Base-by-base conservation (phyloP, 2,329 filamentous ascomycete genomes). In the Clarireedia hainanense region DNA sequence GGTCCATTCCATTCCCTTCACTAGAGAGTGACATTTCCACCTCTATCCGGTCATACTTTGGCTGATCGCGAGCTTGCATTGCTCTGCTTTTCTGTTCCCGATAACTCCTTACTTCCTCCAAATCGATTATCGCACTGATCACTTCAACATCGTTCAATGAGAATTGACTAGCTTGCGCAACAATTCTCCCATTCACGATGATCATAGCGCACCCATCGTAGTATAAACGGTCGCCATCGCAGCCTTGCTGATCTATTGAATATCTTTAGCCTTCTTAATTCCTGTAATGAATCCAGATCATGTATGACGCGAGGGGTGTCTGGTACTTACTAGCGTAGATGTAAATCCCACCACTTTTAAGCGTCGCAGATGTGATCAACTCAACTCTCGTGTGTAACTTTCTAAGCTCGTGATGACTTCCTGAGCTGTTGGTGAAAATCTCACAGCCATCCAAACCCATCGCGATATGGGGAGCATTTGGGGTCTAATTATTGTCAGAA, bases 401-500 rank as follows among this genome's bases (percentile, higher is more conserved):
- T 17, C 83, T 74, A 7, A 89, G 71, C 62, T 83, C 79, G 64
- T 83, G 81, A 67, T 92, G 88, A 12, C 77, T 83, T 6, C 83
- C 87, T 52, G 78, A 83, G 3, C 78, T 82, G 69, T 92, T 92
- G 7, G 82, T 81, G 60, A 88, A 79, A 54, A 90, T 83, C 65
- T 89, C 88, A 5, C 83, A 81, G 4, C 89, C 88, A 63, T 84
- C 77, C 2, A 90, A 73, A n/a, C 80, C 79, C 73, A 84, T 83
- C 9, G 74, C 71, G 34, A 78, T 78, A 60, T 83, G 63, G 14
- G 70, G 69, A 15, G 63, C 57, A 6, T 76, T 73, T 43, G 40
- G 40, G 5, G 80, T 83, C 30, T 34, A 34, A 12, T 2, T 34
- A 34, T 34, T 9, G 10, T 34, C 30, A 34, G 30, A 4, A 34